These are phyloP conservation scores for Cercospora citrullina DNA, from an alignment of 2,329 filamentous ascomycete species.

Conservation along the genomic window DNA sequence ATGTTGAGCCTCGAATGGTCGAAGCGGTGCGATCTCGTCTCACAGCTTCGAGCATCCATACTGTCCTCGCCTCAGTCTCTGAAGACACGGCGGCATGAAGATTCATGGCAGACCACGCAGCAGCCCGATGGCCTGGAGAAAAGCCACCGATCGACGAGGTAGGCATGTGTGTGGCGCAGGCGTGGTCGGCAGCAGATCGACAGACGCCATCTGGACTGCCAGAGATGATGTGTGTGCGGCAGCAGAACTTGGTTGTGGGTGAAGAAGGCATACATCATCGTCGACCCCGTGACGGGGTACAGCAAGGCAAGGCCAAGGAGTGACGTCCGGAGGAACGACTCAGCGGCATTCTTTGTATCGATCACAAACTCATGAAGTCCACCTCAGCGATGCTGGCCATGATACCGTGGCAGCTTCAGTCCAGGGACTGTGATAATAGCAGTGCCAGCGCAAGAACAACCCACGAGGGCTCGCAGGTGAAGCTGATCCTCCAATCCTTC, in stretches of 20 bases:
- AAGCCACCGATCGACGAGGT: not conserved
- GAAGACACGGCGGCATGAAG: not conserved
- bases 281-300: not conserved
- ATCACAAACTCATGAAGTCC: too few species aligned
- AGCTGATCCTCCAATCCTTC: not conserved
- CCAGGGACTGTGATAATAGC: too few species aligned
- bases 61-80: too few species aligned
- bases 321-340: not conserved
- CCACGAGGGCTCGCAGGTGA: too few species aligned
- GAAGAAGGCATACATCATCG: constrained; percentile 1
- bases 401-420: too few species aligned
- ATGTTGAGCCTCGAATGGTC: not conserved
- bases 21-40: not conserved
- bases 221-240: not conserved
- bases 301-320: not conserved
- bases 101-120: not conserved
- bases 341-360: not conserved
- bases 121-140: not conserved
- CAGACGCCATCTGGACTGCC: not conserved
- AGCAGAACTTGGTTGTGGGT: not conserved
- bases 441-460: too few species aligned
- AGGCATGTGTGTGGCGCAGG: not conserved
- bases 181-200: constrained; percentile 4
- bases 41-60: not conserved
- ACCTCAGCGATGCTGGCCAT: too few species aligned